Base-by-base conservation (phyloP, 257 asterid genomes). In the Fraxinus quadrangulata region DNA sequence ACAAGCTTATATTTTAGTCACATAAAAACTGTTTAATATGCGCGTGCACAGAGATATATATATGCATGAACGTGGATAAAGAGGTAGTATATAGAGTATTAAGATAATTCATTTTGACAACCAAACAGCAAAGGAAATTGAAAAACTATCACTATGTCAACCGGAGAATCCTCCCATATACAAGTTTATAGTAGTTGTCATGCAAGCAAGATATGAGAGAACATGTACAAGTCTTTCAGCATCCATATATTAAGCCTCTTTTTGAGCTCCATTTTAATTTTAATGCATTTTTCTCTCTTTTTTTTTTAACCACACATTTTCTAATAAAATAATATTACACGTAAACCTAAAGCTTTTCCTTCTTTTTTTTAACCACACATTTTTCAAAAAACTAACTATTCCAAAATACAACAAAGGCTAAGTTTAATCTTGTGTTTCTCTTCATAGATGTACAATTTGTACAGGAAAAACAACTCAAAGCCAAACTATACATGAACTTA, bases 341-440 rank as follows among this genome's bases (percentile, higher is more conserved):
- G 36, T 33, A 33, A 33, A 33, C 5, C 36, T 33, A 33, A 33
- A 33, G 36, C 36, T 33, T 33, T 33, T 33, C 36, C 36, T 33
- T 33, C 6, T 33, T 33, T 33, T 31, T 33, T 33, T 33, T 33
- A 33, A 33, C 36, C 36, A 33, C 36, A 33, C 36, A 33, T 4
- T 33, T 33, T 33, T 33, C 36, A 33, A 33, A 33, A 2, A 33
- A 33, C 36, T 33, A 33, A 33, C 36, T 33, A 33, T 33, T 33
- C 36, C 36, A 33, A 33, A 33, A 33, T 33, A 33, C 36, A 33
- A 33, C 0, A 33, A 5, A 6, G 36, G 36, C 36, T 33, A 33
- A 79, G 16, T 31, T 75, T 30, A 54, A 2, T 34, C 78, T 83
- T 30, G 49, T 59, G 78, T 80, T 80, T 78, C 70, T 66, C 71